Percentiles rank a stretch among this genome's conserved stretches.
phyloP scores from a whole-genome alignment of 2,329 filamentous ascomycete species.

The Septoria petroselini region DNA sequence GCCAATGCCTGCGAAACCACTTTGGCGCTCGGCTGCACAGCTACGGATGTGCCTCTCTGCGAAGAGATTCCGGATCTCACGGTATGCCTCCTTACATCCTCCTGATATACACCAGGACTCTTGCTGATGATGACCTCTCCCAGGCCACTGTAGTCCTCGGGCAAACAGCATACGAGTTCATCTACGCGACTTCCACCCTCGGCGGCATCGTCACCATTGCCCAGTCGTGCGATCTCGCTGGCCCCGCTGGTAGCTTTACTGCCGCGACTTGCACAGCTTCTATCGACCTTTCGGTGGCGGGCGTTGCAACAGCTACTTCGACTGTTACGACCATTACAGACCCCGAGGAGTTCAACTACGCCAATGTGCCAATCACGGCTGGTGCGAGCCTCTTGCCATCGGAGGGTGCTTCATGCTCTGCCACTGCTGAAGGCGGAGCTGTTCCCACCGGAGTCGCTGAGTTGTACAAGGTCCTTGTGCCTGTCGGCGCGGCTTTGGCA shows the following conservation, averaged over 20 bases:
- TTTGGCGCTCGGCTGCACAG: constrained; percentile 18
- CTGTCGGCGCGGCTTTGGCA: constrained; percentile 12
- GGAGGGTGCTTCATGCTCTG: constrained; percentile 2
- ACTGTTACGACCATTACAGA: constrained; percentile 10
- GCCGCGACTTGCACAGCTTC: constrained; percentile 7
- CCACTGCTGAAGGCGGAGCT: background rate
- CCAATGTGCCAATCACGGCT: constrained; percentile 9
- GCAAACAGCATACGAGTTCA: constrained; percentile 11
- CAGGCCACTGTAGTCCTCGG: constrained; percentile 11
- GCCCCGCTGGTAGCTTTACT: constrained; percentile 8
- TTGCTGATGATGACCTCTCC: background rate
- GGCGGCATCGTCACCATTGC: constrained; percentile 2
- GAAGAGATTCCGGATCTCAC: constrained; percentile 4
- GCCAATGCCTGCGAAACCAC: constrained; percentile 21
- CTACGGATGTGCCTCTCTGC: background rate
- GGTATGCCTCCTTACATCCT: background rate
- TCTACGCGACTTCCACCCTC: constrained; percentile 9
- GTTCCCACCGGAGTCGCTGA: constrained; percentile 10
- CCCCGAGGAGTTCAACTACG: constrained; percentile 7
- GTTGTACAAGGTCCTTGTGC: constrained; percentile 15
- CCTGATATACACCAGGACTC: too few species aligned
- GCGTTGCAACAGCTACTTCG: constrained; percentile 4
- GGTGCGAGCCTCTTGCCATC: constrained; percentile 7
- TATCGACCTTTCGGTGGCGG: constrained; percentile 2
- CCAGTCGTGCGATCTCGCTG: constrained; percentile 12